Evolutionary conservation across 352 stramenopile species (phyloP).

Genomic region (Porosira glacialis): DNA sequence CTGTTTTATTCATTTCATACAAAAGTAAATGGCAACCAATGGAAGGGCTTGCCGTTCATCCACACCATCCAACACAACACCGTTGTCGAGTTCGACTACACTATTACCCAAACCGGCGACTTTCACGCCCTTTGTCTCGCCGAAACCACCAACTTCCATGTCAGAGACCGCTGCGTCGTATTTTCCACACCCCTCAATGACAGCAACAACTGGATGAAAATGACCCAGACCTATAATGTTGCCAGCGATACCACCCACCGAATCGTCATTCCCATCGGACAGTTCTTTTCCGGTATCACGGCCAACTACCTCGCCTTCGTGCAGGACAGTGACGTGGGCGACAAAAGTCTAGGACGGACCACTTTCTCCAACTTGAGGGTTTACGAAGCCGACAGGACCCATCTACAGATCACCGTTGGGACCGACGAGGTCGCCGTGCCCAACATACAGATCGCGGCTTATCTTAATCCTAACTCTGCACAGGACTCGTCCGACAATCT

Average conservation of each 20-base stretch:
- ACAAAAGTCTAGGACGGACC: not conserved
- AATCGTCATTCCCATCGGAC: conserved; percentile 3
- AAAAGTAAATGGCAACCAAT: conserved; percentile 9
- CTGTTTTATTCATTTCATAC: not conserved
- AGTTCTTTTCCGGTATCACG: conserved; percentile 7
- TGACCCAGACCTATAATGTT: not conserved
- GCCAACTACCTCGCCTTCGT: conserved; percentile 11
- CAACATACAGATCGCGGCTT: not conserved
- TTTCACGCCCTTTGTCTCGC: conserved; percentile 15
- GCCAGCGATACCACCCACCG: not conserved
- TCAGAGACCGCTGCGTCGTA: not conserved
- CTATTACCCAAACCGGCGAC: not conserved
- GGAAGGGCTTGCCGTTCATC: conserved; percentile 5
- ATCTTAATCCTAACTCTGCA: not conserved
- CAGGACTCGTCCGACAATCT: conserved; percentile 41
- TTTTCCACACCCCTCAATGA: not conserved
- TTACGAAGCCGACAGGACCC: not conserved
- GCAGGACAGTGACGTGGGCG: conserved; percentile 16
- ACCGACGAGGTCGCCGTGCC: not conserved
- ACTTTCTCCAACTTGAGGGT: conserved; percentile 2
- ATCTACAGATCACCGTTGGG: not conserved
- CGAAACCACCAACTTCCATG: not conserved
- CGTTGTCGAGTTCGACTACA: conserved; percentile 12
- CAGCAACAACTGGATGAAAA: not conserved
- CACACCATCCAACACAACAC: conserved; percentile 9